Percentiles rank a stretch among this genome's conserved stretches.
Conservation (phyloP, 257 asterid genomes). For the Solanum chilense region DNA sequence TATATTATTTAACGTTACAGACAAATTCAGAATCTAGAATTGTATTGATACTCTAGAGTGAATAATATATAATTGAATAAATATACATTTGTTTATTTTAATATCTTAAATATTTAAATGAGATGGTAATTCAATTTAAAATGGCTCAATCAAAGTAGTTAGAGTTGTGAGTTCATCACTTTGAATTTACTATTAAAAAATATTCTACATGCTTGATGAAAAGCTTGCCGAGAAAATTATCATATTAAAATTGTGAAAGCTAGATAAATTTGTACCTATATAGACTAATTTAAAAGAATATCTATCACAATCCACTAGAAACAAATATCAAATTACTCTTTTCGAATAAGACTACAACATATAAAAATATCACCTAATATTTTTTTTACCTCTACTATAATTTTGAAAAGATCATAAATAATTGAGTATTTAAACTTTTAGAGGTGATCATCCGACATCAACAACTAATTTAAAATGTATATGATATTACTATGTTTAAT, state of each 20-base stretch:
- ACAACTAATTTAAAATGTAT: background rate
- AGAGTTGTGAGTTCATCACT: background rate
- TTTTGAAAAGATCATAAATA: background rate
- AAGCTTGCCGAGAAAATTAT: background rate
- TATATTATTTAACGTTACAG: background rate
- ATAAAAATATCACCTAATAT: background rate
- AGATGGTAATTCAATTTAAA: background rate
- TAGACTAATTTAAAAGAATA: background rate
- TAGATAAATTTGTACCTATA: background rate
- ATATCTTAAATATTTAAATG: too few species aligned
- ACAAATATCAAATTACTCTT: background rate
- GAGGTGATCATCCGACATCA: background rate
- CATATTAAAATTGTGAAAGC: background rate
- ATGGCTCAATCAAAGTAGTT: background rate
- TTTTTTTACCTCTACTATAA: background rate
- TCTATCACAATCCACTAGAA: background rate
- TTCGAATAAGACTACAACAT: background rate
- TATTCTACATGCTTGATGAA: background rate
- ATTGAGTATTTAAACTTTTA: background rate
- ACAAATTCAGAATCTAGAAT: too few species aligned
- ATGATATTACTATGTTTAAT: background rate
- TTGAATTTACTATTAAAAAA: background rate
- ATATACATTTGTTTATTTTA: too few species aligned
- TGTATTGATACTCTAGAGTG: background rate
- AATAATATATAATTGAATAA: background rate